A percentile compares a stretch with the other conserved stretches of the same genome.
Conservation (phyloP, 2,329 filamentous ascomycete species). For the Calonectria leucothoes region DNA sequence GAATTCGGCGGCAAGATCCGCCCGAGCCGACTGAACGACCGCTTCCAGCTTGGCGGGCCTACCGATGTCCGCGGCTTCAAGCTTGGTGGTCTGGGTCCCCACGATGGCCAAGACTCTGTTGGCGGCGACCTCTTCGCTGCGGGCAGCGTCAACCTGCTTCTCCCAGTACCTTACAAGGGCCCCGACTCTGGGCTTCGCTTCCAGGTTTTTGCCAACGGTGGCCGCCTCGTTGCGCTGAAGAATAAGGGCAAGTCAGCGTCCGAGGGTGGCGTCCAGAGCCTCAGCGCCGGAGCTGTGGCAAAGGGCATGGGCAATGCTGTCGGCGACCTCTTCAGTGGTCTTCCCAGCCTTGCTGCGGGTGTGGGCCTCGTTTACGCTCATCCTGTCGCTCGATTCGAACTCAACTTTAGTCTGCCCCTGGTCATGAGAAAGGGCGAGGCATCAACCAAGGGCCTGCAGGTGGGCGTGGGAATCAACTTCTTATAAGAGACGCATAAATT, state of each 20-base stretch:
- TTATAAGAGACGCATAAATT: conserved; percentile 65
- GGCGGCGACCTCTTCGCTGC: conserved; percentile 95
- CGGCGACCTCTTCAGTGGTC: conserved; percentile 75
- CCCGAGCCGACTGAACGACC: conserved; percentile 88
- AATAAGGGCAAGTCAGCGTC: conserved; percentile 62
- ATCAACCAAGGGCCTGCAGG: conserved; percentile 88
- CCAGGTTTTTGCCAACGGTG: conserved; percentile 92
- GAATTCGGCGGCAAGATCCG: conserved; percentile 62
- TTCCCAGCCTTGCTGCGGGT: conserved; percentile 88
- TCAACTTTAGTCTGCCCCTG: conserved; percentile 93
- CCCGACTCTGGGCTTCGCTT: conserved; percentile 86
- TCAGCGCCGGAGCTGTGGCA: conserved; percentile 59
- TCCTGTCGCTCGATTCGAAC: conserved; percentile 90
- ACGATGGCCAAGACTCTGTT: conserved; percentile 85
- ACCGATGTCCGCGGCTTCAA: conserved; percentile 96
- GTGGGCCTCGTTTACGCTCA: conserved; percentile 95
- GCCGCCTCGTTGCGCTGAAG: conserved; percentile 82
- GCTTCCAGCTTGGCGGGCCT: conserved; percentile 93
- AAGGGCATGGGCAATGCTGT: conserved; percentile 71
- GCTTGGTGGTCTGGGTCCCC: conserved; percentile 87
- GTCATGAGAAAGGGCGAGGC: conserved; percentile 86
- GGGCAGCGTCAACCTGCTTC: conserved; percentile 84
- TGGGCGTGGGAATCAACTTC: conserved; percentile 97
- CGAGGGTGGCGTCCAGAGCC: conserved; percentile 46
- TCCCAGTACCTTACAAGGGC: conserved; percentile 86